Evolutionary conservation across 176 grass and related monocot species (phyloP), one percentile per base, ranked within the genome.

Genomic region (barley (Hordeum vulgare)): DNA sequence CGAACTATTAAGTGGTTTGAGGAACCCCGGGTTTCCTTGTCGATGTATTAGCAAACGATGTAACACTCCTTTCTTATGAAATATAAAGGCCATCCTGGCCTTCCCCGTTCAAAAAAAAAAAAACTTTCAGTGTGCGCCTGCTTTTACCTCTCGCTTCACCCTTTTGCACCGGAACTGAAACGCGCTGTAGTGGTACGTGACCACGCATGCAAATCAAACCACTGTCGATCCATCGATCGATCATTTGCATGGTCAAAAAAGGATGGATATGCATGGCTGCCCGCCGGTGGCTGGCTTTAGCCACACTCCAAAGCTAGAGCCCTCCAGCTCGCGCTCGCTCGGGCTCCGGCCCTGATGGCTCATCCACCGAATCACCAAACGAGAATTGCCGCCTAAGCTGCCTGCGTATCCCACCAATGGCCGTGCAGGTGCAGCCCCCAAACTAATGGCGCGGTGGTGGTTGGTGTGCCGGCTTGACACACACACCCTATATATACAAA

Each of bases 301-400:
- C 86, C 75, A 71, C 89, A 91, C 90, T 95, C 93, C 67, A 86
- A 90, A 85, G 77, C 4, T 78, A 76, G 82, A 83, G 66, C 65
- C 5, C 25, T 78, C 80, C 41, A 82, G 86, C 86, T 49, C 1
- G 41, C 15, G 47, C n/a, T 71, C 12, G 68, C 25, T 39, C 29
- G 24, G 34, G 33, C 62, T 83, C 31, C 84, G 49, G 81, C 80
- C 77, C 74, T 86, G 84, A 90, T 90, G 67, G 88, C 21, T 90
- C 88, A 86, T 90, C 88, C 81, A 78, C 88, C 88, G 79, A 65
- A 90, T 86, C 79, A 90, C 88, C 88, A 90, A 90, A 86, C 83
- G 56, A 79, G 63, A 57, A 64, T 61, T 86, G 79, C 58, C 45
- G 66, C 80, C 79, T 68, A 90, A 86, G 90, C 84, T 56, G 85